phyloP scores from a whole-genome alignment of 1,284 basidiomycete genomes.

The Bondarzewia mesenterica region DNA sequence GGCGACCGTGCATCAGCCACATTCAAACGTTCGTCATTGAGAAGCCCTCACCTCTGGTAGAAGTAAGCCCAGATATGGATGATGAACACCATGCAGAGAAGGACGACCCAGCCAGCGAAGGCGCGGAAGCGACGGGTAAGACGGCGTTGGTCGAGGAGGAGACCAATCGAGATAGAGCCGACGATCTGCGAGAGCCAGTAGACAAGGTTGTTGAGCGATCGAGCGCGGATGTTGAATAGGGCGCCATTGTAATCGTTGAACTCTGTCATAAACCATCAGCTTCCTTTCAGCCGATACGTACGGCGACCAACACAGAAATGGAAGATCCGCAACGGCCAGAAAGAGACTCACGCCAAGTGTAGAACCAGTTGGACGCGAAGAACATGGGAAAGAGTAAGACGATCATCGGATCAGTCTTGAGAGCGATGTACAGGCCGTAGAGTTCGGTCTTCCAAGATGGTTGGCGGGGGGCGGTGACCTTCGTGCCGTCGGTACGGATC shows the following conservation, averaged over 20 bases:
- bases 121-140: constrained; percentile 54
- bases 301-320: no score
- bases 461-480: constrained; percentile 46
- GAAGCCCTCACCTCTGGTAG: constrained; percentile 49
- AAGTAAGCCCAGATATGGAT: constrained; percentile 64
- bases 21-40: not conserved
- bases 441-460: constrained; percentile 64
- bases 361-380: constrained; percentile 73
- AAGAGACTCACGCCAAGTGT: constrained; percentile 52
- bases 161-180: constrained; percentile 54
- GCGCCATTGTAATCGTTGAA: constrained; percentile 62
- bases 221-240: constrained; percentile 59
- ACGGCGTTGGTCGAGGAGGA: constrained; percentile 48
- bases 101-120: constrained; percentile 51
- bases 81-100: constrained; percentile 53
- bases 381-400: constrained; percentile 38
- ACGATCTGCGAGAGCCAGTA: constrained; percentile 66
- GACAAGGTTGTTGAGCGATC: constrained; percentile 58
- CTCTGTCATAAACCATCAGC: no score
- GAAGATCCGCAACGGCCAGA: no score
- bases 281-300: no score
- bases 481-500: constrained; percentile 68
- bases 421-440: constrained; percentile 39
- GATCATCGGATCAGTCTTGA: constrained; percentile 43
- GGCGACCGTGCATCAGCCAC: not conserved